Percentiles rank a stretch among this genome's conserved stretches.
These are phyloP conservation scores for Penicillium subrubescens DNA, from an alignment of 495 filamentous ascomycete genomes.

Conservation along the genomic window DNA sequence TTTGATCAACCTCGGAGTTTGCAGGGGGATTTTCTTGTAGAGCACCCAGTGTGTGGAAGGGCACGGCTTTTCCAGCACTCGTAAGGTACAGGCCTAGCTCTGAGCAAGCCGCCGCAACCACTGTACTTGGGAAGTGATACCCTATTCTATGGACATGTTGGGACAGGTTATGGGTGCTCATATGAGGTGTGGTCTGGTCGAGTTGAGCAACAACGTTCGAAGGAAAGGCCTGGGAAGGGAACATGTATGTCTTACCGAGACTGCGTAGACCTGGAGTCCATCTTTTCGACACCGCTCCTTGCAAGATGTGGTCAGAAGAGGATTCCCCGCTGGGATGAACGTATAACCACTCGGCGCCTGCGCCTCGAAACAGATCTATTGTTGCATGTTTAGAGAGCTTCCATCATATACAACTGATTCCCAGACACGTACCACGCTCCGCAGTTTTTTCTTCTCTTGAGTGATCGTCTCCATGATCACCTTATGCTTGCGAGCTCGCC, in stretches of 20 bases:
- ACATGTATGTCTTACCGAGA: constrained; percentile 59
- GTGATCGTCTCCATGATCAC: constrained; percentile 60
- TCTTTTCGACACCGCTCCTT: constrained; percentile 76
- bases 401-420: constrained; percentile 9
- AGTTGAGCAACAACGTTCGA: constrained; percentile 18
- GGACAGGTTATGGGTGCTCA: constrained; percentile 53
- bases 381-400: constrained; percentile 20
- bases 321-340: constrained; percentile 82
- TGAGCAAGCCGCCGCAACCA: constrained; percentile 58
- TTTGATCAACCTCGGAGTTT: constrained; percentile 50
- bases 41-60: constrained; percentile 30
- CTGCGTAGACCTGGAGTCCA: constrained; percentile 70
- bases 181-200: constrained; percentile 47
- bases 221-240: background rate
- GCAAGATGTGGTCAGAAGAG: constrained; percentile 70
- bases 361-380: constrained; percentile 52
- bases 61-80: constrained; percentile 44
- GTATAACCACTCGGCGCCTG: constrained; percentile 75
- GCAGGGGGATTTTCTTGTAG: constrained; percentile 14
- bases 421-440: constrained; percentile 53
- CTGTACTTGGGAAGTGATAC: constrained; percentile 68
- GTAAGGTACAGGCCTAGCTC: constrained; percentile 46
- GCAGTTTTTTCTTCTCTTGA: constrained; percentile 61
- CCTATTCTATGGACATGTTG: constrained; percentile 76
- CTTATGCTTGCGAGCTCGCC: constrained; percentile 54